These are phyloP conservation scores for Arabidopsis suecica DNA, from an alignment of 345 rosid species.

Conservation along the genomic window DNA sequence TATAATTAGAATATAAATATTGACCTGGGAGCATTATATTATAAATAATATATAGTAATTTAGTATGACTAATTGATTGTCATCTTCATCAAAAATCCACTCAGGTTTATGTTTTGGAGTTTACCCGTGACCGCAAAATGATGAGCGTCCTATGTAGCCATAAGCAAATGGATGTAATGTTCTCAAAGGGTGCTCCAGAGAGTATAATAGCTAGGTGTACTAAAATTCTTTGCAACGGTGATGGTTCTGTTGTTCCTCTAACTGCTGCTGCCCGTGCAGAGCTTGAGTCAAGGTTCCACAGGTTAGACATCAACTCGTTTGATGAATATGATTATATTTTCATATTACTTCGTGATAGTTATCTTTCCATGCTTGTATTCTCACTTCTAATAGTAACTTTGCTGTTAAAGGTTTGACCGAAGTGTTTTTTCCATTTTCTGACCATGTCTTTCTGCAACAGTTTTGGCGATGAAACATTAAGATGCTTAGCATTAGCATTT, in stretches of 20 bases:
- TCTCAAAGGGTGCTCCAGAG: conserved; percentile 99
- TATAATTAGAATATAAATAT: conserved; percentile 12
- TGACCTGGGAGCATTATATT: neutral
- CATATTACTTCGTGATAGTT: conserved; percentile 12
- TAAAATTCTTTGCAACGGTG: conserved; percentile 74
- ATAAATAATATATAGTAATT: neutral
- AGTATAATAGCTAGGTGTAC: conserved; percentile 88
- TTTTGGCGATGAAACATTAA: conserved; percentile 90
- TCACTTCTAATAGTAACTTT: neutral
- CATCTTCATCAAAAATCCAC: conserved; percentile 38
- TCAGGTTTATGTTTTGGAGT: conserved; percentile 88
- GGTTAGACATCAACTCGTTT: conserved; percentile 50
- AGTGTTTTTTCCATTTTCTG: conserved; percentile 23
- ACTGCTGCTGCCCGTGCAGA: conserved; percentile 70
- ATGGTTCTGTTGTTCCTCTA: conserved; percentile 82
- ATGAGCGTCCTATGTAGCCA: conserved; percentile 94
- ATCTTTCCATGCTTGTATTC: conserved; percentile 21
- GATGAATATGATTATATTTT: neutral
- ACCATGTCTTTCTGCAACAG: conserved; percentile 57
- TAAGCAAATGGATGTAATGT: conserved; percentile 74
- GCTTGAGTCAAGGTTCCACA: conserved; percentile 80
- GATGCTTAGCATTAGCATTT: conserved; percentile 92
- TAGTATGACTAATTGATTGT: conserved; percentile 30
- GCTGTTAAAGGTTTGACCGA: conserved; percentile 18
- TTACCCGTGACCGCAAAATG: conserved; percentile 98